These are phyloP conservation scores for Agaricus subrufescens DNA, from an alignment of 768 basidiomycete genomes.

Conservation along the genomic window DNA sequence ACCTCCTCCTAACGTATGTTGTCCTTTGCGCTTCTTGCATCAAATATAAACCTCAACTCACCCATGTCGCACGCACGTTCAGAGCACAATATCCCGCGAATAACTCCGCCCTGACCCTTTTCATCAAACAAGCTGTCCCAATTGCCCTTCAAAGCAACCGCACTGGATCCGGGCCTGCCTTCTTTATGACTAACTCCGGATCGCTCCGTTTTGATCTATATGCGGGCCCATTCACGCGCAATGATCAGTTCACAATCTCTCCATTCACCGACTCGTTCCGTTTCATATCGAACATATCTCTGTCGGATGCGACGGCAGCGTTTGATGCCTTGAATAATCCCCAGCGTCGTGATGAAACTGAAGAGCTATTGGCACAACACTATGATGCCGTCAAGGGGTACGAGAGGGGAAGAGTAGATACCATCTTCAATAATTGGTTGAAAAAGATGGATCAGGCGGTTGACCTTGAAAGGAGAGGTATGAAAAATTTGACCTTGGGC, in stretches of 20 bases:
- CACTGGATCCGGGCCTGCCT: conserved; percentile 52
- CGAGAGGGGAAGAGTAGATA: conserved; percentile 45
- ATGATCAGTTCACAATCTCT: conserved; percentile 73
- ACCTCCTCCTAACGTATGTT: conserved; percentile 56
- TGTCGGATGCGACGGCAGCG: conserved; percentile 47
- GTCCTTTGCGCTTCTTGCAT: neutral
- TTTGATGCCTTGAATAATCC: conserved; percentile 47
- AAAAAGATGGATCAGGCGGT: conserved; percentile 44
- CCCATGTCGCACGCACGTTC: neutral
- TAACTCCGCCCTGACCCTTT: conserved; percentile 54
- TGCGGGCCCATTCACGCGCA: conserved; percentile 68
- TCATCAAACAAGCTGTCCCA: conserved; percentile 52
- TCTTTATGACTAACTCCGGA: conserved; percentile 64
- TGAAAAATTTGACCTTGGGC: conserved; percentile 58
- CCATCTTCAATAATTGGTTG: conserved; percentile 52
- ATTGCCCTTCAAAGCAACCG: conserved; percentile 59
- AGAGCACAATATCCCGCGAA: conserved; percentile 63
- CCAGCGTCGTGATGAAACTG: conserved; percentile 24
- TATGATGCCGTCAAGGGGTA: conserved; percentile 34
- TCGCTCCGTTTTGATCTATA: conserved; percentile 65
- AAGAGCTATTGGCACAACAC: conserved; percentile 24
- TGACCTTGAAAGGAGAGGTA: conserved; percentile 34
- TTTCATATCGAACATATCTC: conserved; percentile 52
- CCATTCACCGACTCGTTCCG: conserved; percentile 66
- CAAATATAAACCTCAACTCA: neutral